Evolutionary conservation across 495 filamentous ascomycete species (phyloP).

Genomic region (Trichoderma orchidacearum): DNA sequence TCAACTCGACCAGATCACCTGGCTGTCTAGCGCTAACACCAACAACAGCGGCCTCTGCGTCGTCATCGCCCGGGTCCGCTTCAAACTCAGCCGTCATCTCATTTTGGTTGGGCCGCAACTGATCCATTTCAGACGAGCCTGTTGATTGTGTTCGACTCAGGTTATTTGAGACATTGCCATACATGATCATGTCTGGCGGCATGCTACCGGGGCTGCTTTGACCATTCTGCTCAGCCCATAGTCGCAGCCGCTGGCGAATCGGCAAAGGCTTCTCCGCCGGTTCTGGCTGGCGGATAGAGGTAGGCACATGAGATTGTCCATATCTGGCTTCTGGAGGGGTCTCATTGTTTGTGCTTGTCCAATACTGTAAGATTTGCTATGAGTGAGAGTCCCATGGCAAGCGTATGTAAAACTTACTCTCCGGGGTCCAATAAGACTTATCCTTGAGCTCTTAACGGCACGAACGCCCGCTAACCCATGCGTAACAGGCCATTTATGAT

Average conservation of each 20-base stretch:
- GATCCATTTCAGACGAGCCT: background rate
- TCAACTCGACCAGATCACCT: constrained; percentile 62
- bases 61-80: background rate
- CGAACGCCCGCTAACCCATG: background rate
- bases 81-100: background rate
- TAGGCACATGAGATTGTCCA: background rate
- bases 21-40: constrained; percentile 21
- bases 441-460: background rate
- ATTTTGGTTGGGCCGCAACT: background rate
- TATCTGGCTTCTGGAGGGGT: background rate
- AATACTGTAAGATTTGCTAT: background rate
- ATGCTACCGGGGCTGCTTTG: background rate
- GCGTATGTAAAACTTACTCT: background rate
- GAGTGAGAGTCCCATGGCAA: background rate
- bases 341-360: background rate
- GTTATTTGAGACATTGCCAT: background rate
- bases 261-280: background rate
- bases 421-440: background rate
- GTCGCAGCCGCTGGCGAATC: background rate
- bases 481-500: background rate
- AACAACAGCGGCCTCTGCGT: constrained; percentile 2
- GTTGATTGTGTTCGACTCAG: background rate
- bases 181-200: background rate
- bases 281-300: background rate
- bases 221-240: background rate